Percentiles rank a stretch among this genome's conserved stretches.
These are phyloP conservation scores for Quercus tomentella DNA, from an alignment of 331 rosid species.

Conservation along the genomic window DNA sequence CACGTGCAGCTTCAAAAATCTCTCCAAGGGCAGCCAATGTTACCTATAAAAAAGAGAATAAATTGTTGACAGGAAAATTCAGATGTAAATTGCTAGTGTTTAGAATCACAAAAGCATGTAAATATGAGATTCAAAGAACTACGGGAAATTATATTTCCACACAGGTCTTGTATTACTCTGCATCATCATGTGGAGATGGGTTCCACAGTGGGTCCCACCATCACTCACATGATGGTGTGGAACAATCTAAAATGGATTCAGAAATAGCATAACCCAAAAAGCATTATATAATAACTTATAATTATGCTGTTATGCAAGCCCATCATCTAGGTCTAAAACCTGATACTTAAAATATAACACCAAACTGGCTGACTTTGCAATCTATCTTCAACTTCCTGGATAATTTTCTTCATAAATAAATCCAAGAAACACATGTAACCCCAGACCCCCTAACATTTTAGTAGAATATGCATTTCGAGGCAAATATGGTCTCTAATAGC, in stretches of 20 bases:
- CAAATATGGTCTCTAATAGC: neutral
- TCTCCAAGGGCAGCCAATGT: constrained; percentile 91
- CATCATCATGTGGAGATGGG: neutral
- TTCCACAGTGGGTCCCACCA: neutral
- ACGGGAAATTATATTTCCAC: neutral
- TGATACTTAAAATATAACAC: neutral
- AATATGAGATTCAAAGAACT: neutral
- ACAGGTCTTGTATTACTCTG: neutral
- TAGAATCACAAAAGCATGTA: neutral
- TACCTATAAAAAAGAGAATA: constrained; percentile 40
- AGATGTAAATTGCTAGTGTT: neutral
- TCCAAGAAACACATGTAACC: neutral
- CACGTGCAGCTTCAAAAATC: constrained; percentile 85
- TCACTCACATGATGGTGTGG: neutral
- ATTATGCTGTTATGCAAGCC: no score
- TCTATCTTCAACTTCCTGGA: neutral
- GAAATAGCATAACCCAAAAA: no score
- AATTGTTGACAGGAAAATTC: neutral
- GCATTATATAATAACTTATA: no score
- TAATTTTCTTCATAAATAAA: neutral
- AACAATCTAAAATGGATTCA: no score
- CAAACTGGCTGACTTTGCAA: neutral
- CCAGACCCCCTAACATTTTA: neutral
- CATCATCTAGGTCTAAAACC: neutral
- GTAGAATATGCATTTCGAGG: constrained; percentile 12